Base-by-base conservation (phyloP, 257 asterid species). In the Schizonepeta tenuifolia region DNA sequence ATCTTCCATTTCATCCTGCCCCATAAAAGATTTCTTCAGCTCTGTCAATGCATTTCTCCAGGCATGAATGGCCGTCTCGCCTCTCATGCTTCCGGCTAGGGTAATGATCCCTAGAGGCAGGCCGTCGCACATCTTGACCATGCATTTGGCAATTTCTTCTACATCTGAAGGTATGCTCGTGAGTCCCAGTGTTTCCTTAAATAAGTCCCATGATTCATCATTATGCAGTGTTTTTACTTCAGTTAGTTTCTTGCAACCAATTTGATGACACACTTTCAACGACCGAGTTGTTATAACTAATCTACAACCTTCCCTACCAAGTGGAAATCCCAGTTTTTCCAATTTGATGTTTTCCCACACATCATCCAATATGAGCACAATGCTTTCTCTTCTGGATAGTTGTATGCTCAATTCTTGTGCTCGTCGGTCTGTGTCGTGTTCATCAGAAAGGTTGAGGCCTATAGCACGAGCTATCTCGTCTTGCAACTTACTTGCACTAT, bases 81-180 rank as follows among this genome's bases (percentile, higher is more conserved):
- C 64, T 24, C 65, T 72, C 65, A 72, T 38, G 55, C 64, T 54
- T 20, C 56, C 77, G 6, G 71, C 77, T 36, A 72, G 7, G 13
- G 65, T 51, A 26, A 72, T 72, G 65, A 72, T 50, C 44, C 71
- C 71, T 1, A 73, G 47, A 22, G 77, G 77, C 57, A 73, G 62
- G 31, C 77, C 77, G n/a, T 62, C 20, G 7, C 77, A 72, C 60
- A 36, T 14, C 20, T 62, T 10, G 7, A 43, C 65, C 21, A 64
- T 51, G 1, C n/a, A 26, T 47, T 2, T 50, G 20, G 77, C 77
- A 63, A 63, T 64, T 22, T 28, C 49, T 21, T 64, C 3, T 20
- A 51, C 66, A 3, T 24, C 11, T 1, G 72, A 46, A 50, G 65
- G 44, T 58, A 59, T 3, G 65, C 24, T 54, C 55, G 11, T 41